Percentiles rank a stretch among this genome's conserved stretches.
phyloP scores from a whole-genome alignment of 805 yeast genomes.

The Clavispora fructus region DNA sequence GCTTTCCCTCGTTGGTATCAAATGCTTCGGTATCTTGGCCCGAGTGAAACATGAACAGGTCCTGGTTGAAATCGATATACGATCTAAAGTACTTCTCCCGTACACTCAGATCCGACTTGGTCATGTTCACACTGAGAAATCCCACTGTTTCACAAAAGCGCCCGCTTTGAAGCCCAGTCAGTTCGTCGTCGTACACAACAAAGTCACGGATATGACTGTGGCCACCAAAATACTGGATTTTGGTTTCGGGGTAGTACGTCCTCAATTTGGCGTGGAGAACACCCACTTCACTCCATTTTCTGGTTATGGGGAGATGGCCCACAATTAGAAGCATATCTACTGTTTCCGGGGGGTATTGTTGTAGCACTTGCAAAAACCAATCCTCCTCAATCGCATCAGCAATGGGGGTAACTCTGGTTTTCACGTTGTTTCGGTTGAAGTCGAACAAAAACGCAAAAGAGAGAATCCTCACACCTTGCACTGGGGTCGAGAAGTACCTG shows the following conservation, averaged over 20 bases:
- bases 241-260: constrained; percentile 48
- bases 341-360: constrained; percentile 23
- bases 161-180: constrained; percentile 88
- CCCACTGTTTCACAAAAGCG: constrained; percentile 93
- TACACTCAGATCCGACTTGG: constrained; percentile 6
- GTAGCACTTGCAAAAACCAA: constrained; percentile 58
- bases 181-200: constrained; percentile 54
- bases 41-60: constrained; percentile 66
- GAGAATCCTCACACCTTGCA: constrained; percentile 47
- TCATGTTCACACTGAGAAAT: constrained; percentile 56
- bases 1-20: constrained; percentile 51
- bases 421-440: constrained; percentile 55
- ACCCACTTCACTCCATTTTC: constrained; percentile 50
- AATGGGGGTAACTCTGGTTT: constrained; percentile 62
- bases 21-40: constrained; percentile 31
- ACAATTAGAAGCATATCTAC: constrained; percentile 66
- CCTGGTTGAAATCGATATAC: constrained; percentile 77
- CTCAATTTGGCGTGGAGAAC: constrained; percentile 49
- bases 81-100: constrained; percentile 43
- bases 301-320: constrained; percentile 69
- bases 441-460: constrained; percentile 79
- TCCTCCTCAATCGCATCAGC: constrained; percentile 45
- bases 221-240: constrained; percentile 88
- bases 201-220: constrained; percentile 92
- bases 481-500: constrained; percentile 60